Base-by-base conservation (phyloP, 202 grass and related monocot species). In the Eragrostis tef region DNA sequence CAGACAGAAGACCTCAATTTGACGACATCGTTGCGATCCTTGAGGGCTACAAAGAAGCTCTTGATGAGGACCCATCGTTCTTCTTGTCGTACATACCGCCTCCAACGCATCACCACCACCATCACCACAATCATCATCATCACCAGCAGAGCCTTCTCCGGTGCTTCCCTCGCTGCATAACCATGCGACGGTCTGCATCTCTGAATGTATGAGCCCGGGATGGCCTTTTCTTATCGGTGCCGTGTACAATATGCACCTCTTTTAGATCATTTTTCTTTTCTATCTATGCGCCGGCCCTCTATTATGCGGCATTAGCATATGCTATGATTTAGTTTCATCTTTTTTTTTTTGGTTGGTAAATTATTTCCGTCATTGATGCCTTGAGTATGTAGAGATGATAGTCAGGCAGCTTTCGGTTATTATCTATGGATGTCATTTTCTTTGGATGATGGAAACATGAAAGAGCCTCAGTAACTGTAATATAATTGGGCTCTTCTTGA, bases 1-100 rank as follows among this genome's bases (percentile, higher is more conserved):
- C 96, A 0, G 88, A 81, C 6, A 87, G 74, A 70, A 93, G 96
- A 46, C 93, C 91, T 54, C 90, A 91, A 70, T 99, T 99, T 39
- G 87, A 95, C 0, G 90, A 99, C 51, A 93, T 99, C 0, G 96
- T 95, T 14, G 16, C 64, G 3, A 70, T 91, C 41, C 85, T 99
- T 0, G 96, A 95, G 85, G 87, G 83, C 80, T 99, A 99, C 77
- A 85, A 86, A 70, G 89, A 93, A 76, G 87, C 92, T 71, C 81
- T 91, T 3, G 83, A 91, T 3, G 78, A 85, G 0, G 87, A 99
- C 21, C 90, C 96, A 2, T 56, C 74, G 0, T 95, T 93, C 84
- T 93, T 98, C 79, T 45, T 88, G 71, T 91, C 90, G 20, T 95
- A 87, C 51, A 84, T 88, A 85, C 96, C 90, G 11, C 83, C 85